A percentile compares a stretch with the other conserved stretches of the same genome.
Evolutionary conservation across 129 eudicot species (phyloP).

Genomic region (Gnaphalium uliginosum): DNA sequence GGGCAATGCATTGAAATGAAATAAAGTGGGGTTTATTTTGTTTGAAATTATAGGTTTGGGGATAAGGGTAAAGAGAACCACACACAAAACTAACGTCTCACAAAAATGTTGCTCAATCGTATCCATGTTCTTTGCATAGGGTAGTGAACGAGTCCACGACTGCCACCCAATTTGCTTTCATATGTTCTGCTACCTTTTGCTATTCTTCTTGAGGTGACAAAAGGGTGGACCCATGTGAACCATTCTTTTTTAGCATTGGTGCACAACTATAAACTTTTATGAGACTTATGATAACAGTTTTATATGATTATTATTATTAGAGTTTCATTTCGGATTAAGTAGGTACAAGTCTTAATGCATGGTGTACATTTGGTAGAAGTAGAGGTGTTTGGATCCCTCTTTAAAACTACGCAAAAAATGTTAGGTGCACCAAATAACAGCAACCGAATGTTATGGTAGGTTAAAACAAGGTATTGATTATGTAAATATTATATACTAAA

Average conservation of each 20-base stretch:
- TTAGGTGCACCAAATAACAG: too few relatives aligned
- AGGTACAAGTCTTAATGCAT: slow-evolving; percentile 17
- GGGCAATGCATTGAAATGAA: slow-evolving; percentile 34
- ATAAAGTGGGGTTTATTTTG: slow-evolving; percentile 34
- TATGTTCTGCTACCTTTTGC: slow-evolving; percentile 28
- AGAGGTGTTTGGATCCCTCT: too few relatives aligned
- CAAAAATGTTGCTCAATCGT: slow-evolving; percentile 39
- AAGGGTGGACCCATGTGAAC: slow-evolving; percentile 14
- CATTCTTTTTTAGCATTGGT: background rate
- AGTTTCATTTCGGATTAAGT: background rate
- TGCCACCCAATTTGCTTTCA: slow-evolving; percentile 51
- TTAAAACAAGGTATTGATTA: too few relatives aligned
- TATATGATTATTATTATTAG: background rate
- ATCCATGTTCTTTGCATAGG: slow-evolving; percentile 53
- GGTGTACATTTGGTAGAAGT: slow-evolving; percentile 18
- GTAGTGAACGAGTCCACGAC: slow-evolving; percentile 77
- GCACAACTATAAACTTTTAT: background rate
- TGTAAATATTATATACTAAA: too few relatives aligned
- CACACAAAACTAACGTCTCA: slow-evolving; percentile 71
- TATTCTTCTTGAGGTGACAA: background rate
- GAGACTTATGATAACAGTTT: background rate
- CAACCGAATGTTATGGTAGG: too few relatives aligned
- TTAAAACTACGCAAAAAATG: too few relatives aligned
- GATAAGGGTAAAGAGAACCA: slow-evolving; percentile 96
- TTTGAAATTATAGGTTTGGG: slow-evolving; percentile 19